These are phyloP conservation scores for Pseudoneurospora amorphoporcata DNA, from an alignment of 495 filamentous ascomycete species.

Conservation along the genomic window DNA sequence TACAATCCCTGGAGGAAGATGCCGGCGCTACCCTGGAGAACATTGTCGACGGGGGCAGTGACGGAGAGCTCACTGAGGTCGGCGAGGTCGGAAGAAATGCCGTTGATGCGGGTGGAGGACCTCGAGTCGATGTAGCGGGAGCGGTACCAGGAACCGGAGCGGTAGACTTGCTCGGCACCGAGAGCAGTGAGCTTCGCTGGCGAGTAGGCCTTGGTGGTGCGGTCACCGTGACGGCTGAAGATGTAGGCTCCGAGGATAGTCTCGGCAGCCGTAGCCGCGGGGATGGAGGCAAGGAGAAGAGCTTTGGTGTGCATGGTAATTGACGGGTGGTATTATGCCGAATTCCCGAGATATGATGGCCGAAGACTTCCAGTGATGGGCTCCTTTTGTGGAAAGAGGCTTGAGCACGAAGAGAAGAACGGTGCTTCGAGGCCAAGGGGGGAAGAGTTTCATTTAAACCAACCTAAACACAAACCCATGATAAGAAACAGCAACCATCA, in stretches of 20 bases:
- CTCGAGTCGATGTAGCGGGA: conserved; percentile 43
- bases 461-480: not conserved
- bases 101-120: conserved; percentile 24
- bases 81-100: conserved; percentile 42
- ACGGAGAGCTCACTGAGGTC: conserved; percentile 52
- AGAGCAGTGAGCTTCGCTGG: conserved; percentile 51
- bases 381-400: not conserved
- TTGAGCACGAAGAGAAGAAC: not conserved
- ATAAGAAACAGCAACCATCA: not conserved
- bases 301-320: not conserved
- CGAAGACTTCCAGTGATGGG: not conserved
- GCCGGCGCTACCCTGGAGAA: conserved; percentile 58
- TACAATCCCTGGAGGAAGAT: conserved; percentile 79
- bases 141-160: conserved; percentile 52
- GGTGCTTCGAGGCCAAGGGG: not conserved
- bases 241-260: conserved; percentile 59
- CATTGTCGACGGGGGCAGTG: conserved; percentile 49
- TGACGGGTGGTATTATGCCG: not conserved
- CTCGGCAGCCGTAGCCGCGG: conserved; percentile 35
- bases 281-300: conserved; percentile 23
- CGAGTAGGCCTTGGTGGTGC: conserved; percentile 47
- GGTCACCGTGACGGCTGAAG: conserved; percentile 66
- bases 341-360: not conserved
- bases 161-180: conserved; percentile 56
- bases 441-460: not conserved